Percentiles rank a stretch among this genome's conserved stretches.
phyloP scores from a whole-genome alignment of 176 grass and related monocot species.

The Poa pratensis region DNA sequence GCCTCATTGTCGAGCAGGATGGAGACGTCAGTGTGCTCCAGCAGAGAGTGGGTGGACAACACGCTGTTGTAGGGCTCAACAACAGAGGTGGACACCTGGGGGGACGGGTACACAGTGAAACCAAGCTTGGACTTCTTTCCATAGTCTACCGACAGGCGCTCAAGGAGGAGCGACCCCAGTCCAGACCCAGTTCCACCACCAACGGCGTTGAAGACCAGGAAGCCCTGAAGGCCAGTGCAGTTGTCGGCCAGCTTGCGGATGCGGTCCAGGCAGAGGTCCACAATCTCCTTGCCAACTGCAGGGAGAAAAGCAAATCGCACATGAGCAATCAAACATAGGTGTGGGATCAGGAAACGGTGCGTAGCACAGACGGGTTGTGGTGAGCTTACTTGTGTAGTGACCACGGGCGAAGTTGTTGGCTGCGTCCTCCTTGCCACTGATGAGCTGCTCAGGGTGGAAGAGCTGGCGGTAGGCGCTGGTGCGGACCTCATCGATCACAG shows the following conservation, averaged over 20 bases:
- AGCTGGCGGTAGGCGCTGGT: slow-evolving; percentile 73
- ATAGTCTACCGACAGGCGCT: slow-evolving; percentile 85
- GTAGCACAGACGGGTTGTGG: neutral
- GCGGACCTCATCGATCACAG: slow-evolving; percentile 85
- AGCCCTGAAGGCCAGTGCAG: slow-evolving; percentile 83
- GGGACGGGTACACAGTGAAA: slow-evolving; percentile 87
- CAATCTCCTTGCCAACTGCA: slow-evolving; percentile 89
- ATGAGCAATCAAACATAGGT: slow-evolving; percentile 3
- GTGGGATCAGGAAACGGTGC: too few relatives aligned
- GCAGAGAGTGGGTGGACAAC: slow-evolving; percentile 74
- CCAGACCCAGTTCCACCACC: slow-evolving; percentile 86
- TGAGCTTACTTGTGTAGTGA: slow-evolving; percentile 68
- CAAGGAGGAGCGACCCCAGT: slow-evolving; percentile 79
- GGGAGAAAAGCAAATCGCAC: neutral
- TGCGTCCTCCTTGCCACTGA: slow-evolving; percentile 77
- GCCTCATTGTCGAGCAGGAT: slow-evolving; percentile 85
- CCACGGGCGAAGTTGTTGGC: slow-evolving; percentile 81
- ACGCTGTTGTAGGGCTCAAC: slow-evolving; percentile 94
- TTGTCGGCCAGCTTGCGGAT: slow-evolving; percentile 82
- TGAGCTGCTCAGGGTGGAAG: slow-evolving; percentile 79
- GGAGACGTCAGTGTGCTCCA: slow-evolving; percentile 87
- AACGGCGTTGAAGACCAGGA: slow-evolving; percentile 88
- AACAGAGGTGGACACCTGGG: slow-evolving; percentile 81
- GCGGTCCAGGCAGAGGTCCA: slow-evolving; percentile 77
- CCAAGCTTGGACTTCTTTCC: slow-evolving; percentile 88